phyloP scores from a whole-genome alignment of 1,284 basidiomycete species.

The Butyriboletus appendiculatus region DNA sequence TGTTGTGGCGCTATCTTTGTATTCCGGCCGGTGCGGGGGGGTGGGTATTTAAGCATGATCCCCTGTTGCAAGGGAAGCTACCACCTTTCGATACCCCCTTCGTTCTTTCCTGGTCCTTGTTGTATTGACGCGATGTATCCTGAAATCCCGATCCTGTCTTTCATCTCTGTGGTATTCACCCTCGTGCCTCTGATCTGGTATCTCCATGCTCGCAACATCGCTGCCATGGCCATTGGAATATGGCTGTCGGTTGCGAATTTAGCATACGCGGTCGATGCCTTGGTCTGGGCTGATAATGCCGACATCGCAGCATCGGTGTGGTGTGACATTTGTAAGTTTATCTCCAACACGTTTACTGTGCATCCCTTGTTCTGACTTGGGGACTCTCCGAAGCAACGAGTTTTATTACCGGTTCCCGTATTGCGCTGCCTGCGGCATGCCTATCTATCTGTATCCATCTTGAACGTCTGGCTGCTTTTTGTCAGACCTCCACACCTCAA shows the following conservation, averaged over 20 bases:
- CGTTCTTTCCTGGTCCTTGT: slow-evolving; percentile 8
- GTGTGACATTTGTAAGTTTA: slow-evolving; percentile 41
- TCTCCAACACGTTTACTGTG: background rate
- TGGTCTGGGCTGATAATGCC: slow-evolving; percentile 31
- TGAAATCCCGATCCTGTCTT: slow-evolving; percentile 49
- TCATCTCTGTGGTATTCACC: slow-evolving; percentile 47
- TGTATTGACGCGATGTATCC: slow-evolving; percentile 42
- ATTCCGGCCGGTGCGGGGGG: slow-evolving; percentile 3
- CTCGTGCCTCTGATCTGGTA: slow-evolving; percentile 40
- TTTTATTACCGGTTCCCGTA: slow-evolving; percentile 42
- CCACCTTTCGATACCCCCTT: slow-evolving; percentile 12
- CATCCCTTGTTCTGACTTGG: slow-evolving; percentile 1
- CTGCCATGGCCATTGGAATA: slow-evolving; percentile 43
- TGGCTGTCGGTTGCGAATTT: slow-evolving; percentile 36
- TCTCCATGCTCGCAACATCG: slow-evolving; percentile 47
- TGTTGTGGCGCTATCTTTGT: slow-evolving; percentile 18
- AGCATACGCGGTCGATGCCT: slow-evolving; percentile 33
- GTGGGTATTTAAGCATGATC: slow-evolving; percentile 20
- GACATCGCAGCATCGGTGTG: slow-evolving; percentile 27
- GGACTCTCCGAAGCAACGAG: slow-evolving; percentile 46
- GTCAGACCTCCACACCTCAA: slow-evolving; percentile 22
- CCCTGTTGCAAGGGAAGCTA: background rate
- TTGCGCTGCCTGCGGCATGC: slow-evolving; percentile 53
- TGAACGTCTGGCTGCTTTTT: slow-evolving; percentile 31
- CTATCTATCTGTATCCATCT: slow-evolving; percentile 45